Evolutionary conservation across 2,329 filamentous ascomycete genomes (phyloP).

Genomic region (Neobulgaria alba): DNA sequence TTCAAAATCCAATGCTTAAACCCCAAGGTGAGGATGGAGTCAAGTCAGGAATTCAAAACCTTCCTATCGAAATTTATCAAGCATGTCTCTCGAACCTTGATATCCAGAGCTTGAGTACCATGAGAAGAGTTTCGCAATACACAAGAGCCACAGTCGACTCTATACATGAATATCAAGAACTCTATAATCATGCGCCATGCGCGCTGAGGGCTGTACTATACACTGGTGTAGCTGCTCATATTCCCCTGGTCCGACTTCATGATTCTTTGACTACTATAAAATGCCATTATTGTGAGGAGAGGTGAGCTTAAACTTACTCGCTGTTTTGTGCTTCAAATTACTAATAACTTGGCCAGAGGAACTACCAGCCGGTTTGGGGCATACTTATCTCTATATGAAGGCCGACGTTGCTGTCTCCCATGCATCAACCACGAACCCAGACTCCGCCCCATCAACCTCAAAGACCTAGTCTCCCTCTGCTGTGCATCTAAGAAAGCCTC

Average conservation of each 20-base stretch:
- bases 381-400: constrained; percentile 11
- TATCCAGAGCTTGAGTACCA: too few species aligned
- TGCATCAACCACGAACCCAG: constrained; percentile 9
- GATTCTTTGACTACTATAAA: constrained; percentile 8
- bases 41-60: too few species aligned
- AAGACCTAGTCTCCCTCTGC: constrained; percentile 4
- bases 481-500: constrained; percentile 2
- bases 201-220: too few species aligned
- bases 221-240: too few species aligned
- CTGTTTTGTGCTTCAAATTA: background rate
- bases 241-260: constrained; percentile 8
- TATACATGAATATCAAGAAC: too few species aligned
- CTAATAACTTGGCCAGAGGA: background rate
- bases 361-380: constrained; percentile 4
- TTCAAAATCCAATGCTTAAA: too few species aligned
- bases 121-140: too few species aligned
- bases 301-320: constrained; percentile 2
- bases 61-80: too few species aligned
- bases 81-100: too few species aligned
- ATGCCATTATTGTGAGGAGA: constrained; percentile 10
- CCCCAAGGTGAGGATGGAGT: too few species aligned
- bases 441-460: constrained; percentile 8
- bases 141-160: too few species aligned
- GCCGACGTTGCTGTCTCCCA: constrained; percentile 10
- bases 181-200: too few species aligned